Conservation (phyloP, 208 protist genomes). For the Leishmania amazonensis region DNA sequence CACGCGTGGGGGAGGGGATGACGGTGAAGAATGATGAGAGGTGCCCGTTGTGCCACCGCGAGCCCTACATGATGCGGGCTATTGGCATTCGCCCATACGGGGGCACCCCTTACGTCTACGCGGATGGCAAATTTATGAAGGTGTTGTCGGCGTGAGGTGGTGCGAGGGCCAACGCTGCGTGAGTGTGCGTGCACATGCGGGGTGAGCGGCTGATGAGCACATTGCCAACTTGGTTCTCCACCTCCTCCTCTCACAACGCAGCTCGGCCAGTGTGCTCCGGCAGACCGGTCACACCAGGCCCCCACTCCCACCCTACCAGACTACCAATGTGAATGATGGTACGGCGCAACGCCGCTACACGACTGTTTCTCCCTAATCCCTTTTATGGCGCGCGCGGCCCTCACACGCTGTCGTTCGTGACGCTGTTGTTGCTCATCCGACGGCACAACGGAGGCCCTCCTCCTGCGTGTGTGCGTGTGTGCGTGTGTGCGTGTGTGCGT, state of each 20-base stretch:
- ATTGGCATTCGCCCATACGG: conserved; percentile 57
- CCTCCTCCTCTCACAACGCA: not conserved
- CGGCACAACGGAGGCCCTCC: not conserved
- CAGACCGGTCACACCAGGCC: not conserved
- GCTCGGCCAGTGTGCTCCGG: not conserved
- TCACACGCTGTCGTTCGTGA: not conserved
- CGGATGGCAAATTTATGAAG: conserved; percentile 38
- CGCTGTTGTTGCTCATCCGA: not conserved
- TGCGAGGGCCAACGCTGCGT: not conserved
- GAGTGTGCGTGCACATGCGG: not conserved
- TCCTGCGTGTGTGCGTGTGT: not conserved
- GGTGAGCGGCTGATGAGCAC: not conserved
- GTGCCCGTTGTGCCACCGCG: conserved; percentile 68
- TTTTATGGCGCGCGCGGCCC: not conserved
- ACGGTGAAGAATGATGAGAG: conserved; percentile 13
- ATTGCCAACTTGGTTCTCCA: not conserved
- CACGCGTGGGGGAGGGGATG: not conserved
- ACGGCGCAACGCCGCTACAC: not conserved
- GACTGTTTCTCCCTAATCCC: not conserved
- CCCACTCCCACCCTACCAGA: too few species aligned
- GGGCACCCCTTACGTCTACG: conserved; percentile 67
- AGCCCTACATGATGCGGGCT: conserved; percentile 35
- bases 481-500: not conserved
- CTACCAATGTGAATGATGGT: not conserved
- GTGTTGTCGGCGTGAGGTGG: not conserved